These are phyloP conservation scores for Panaeolus papilionaceus DNA, from an alignment of 768 basidiomycete species.

Conservation along the genomic window DNA sequence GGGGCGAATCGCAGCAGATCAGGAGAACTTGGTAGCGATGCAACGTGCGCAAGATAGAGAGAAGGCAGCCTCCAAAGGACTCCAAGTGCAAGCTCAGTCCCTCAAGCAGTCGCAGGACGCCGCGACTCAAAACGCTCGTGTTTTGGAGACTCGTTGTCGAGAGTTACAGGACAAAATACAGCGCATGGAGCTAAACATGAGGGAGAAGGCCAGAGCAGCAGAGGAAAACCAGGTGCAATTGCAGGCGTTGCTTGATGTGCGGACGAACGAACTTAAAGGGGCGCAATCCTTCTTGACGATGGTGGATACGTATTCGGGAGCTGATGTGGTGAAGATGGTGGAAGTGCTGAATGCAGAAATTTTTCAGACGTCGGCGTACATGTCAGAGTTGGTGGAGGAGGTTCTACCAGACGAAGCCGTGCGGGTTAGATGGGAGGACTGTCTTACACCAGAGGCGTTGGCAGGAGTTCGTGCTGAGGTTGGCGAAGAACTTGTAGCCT, in stretches of 20 bases:
- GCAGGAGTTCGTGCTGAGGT: slow-evolving; percentile 26
- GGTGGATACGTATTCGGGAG: slow-evolving; percentile 48
- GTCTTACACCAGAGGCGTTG: slow-evolving; percentile 31
- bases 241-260: slow-evolving; percentile 31
- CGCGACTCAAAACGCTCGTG: background rate
- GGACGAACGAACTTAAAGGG: slow-evolving; percentile 46
- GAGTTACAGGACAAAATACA: slow-evolving; percentile 17
- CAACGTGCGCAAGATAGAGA: background rate
- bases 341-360: slow-evolving; percentile 55
- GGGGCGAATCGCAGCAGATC: background rate
- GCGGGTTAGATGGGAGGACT: slow-evolving; percentile 17
- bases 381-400: slow-evolving; percentile 41
- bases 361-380: slow-evolving; percentile 49
- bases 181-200: slow-evolving; percentile 21
- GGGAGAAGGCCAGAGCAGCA: slow-evolving; percentile 22
- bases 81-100: slow-evolving; percentile 1
- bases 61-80: background rate
- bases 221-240: slow-evolving; percentile 29
- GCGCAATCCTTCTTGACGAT: slow-evolving; percentile 51
- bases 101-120: background rate
- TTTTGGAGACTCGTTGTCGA: background rate
- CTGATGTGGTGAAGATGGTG: slow-evolving; percentile 46
- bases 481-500: slow-evolving; percentile 24
- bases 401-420: slow-evolving; percentile 3
- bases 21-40: background rate